These are phyloP conservation scores for Pseudozyma sp. DNA, from an alignment of 1,284 basidiomycete genomes.

Conservation along the genomic window DNA sequence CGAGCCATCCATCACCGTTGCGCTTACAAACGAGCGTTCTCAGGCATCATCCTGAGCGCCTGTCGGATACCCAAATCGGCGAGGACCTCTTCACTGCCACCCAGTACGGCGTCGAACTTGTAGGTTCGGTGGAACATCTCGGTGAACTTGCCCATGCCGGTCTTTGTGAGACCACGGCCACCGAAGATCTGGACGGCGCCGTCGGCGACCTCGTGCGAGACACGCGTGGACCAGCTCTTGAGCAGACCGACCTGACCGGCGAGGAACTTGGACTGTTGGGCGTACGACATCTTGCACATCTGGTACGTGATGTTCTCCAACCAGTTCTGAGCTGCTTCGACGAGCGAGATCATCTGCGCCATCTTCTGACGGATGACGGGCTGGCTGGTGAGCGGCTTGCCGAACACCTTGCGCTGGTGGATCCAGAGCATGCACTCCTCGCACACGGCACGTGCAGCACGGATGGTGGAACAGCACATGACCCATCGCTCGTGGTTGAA, in stretches of 20 bases:
- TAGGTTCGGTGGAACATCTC: conserved; percentile 74
- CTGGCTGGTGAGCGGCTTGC: conserved; percentile 78
- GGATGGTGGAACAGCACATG: conserved; percentile 79
- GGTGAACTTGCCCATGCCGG: conserved; percentile 73
- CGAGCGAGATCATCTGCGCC: conserved; percentile 84
- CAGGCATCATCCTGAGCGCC: conserved; percentile 67
- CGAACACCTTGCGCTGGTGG: conserved; percentile 68
- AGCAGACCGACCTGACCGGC: conserved; percentile 80
- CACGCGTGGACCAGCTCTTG: conserved; percentile 72
- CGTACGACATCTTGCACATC: conserved; percentile 83
- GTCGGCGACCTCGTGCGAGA: conserved; percentile 73
- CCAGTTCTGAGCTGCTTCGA: conserved; percentile 86
- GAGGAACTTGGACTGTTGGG: conserved; percentile 75
- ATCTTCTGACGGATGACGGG: conserved; percentile 86
- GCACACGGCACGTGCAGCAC: conserved; percentile 70
- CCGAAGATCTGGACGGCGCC: conserved; percentile 82
- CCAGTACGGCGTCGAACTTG: conserved; percentile 76
- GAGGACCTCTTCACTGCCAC: conserved; percentile 70
- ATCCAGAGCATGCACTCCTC: conserved; percentile 67
- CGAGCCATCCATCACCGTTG: too few species aligned
- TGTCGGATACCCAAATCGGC: conserved; percentile 73
- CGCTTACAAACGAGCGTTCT: conserved; percentile 55
- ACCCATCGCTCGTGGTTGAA: conserved; percentile 73
- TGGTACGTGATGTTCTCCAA: conserved; percentile 89
- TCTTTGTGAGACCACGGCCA: conserved; percentile 78